A percentile compares a stretch with the other conserved stretches of the same genome.
phyloP scores from a whole-genome alignment of 139 green algal genomes.

The Closterium sp. region DNA sequence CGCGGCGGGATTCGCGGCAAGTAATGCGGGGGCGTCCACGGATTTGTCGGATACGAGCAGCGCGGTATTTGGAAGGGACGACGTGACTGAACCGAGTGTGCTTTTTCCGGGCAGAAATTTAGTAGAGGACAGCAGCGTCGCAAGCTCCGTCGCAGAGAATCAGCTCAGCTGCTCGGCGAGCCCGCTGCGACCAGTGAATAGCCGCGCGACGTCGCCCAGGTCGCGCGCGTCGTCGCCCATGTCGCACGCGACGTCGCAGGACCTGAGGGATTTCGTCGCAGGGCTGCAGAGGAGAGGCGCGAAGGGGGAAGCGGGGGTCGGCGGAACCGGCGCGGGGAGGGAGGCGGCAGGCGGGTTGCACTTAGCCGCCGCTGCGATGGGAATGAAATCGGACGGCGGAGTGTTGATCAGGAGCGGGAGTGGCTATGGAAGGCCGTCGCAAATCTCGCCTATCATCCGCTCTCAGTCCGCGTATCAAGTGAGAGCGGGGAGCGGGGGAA shows the following conservation, averaged over 20 bases:
- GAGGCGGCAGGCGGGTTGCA: not conserved
- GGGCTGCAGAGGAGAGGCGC: not conserved
- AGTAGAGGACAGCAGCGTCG: not conserved
- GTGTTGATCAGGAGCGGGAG: not conserved
- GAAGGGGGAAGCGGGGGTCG: not conserved
- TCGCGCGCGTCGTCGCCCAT: not conserved
- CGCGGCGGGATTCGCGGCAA: too few species aligned
- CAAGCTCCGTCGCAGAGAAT: not conserved
- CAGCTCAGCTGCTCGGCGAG: not conserved
- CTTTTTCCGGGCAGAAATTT: not conserved
- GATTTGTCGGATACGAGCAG: not conserved
- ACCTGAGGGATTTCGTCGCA: not conserved
- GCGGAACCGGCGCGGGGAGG: not conserved
- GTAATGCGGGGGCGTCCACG: not conserved
- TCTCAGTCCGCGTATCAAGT: not conserved
- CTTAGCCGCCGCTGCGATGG: not conserved
- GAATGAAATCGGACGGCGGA: not conserved
- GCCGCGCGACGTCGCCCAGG: not conserved
- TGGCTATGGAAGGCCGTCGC: not conserved
- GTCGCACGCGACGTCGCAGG: not conserved
- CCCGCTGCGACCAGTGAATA: not conserved
- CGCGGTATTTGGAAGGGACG: not conserved
- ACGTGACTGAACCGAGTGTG: not conserved
- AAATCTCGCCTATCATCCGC: not conserved
- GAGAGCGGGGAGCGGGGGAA: not conserved